These are phyloP conservation scores for Cyberlindnera amylophila DNA, from an alignment of 805 yeast genomes.

Conservation along the genomic window DNA sequence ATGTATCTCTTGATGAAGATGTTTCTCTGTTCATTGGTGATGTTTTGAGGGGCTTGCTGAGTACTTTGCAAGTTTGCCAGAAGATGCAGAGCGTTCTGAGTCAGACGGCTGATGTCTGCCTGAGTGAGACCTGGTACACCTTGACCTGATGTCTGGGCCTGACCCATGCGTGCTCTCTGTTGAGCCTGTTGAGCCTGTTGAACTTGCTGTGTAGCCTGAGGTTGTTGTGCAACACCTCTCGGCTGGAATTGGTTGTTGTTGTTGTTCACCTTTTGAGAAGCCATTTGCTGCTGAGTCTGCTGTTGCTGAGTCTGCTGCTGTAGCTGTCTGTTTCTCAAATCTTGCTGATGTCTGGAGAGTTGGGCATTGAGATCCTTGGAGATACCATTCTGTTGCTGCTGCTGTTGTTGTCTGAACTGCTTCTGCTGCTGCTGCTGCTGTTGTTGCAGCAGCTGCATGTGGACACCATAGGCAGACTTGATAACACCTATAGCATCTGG, in stretches of 20 bases:
- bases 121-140: slow-evolving; percentile 6
- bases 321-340: slow-evolving; percentile 29
- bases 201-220: slow-evolving; percentile 5
- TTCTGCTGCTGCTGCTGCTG: slow-evolving; percentile 41
- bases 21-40: slow-evolving; percentile 25
- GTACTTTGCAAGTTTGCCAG: slow-evolving; percentile 7
- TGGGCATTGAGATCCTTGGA: slow-evolving; percentile 20
- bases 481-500: slow-evolving; percentile 55
- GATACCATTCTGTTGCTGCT: slow-evolving; percentile 16
- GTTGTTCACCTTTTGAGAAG: too few relatives aligned
- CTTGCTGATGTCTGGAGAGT: slow-evolving; percentile 31
- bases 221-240: slow-evolving; percentile 2
- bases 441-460: slow-evolving; percentile 51
- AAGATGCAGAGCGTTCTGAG: slow-evolving; percentile 24
- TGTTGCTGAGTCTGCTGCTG: slow-evolving; percentile 18
- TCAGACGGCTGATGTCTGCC: slow-evolving; percentile 20
- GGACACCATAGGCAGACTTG: slow-evolving; percentile 64
- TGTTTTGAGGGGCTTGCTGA: slow-evolving; percentile 9
- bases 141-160: not conserved
- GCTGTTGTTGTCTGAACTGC: slow-evolving; percentile 33
- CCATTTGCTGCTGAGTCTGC: slow-evolving; percentile 1
- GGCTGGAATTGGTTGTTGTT: not conserved
- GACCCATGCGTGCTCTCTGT: slow-evolving; percentile 4
- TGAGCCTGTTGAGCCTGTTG: slow-evolving; percentile 6
- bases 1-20: slow-evolving; percentile 24